phyloP scores from a whole-genome alignment of 108 stramenopile genomes.

The Cyclotella cryptica region DNA sequence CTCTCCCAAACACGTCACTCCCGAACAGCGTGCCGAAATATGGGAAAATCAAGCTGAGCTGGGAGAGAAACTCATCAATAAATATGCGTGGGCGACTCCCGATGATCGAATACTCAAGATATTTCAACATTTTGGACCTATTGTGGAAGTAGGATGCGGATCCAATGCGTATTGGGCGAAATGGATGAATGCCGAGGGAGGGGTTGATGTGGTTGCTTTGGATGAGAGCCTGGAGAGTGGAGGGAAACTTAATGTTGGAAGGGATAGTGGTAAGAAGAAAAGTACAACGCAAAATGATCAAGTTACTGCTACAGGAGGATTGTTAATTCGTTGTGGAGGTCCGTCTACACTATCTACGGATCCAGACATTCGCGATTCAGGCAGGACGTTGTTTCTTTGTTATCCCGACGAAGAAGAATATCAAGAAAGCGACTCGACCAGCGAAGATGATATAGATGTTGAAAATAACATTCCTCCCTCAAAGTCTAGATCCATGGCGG shows the following conservation, averaged over 20 bases:
- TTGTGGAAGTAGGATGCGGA: conserved; percentile 90
- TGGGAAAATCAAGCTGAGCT: conserved; percentile 86
- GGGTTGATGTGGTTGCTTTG: conserved; percentile 79
- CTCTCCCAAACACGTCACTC: conserved; percentile 48
- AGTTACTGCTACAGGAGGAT: conserved; percentile 23
- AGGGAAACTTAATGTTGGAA: conserved; percentile 54
- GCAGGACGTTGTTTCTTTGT: conserved; percentile 81
- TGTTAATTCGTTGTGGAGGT: conserved; percentile 65
- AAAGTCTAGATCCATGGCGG: conserved; percentile 60
- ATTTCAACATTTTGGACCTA: conserved; percentile 67
- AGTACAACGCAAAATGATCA: conserved; percentile 5
- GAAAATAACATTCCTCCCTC: conserved; percentile 10
- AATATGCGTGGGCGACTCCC: conserved; percentile 87
- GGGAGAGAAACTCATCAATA: conserved; percentile 79
- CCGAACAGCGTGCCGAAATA: conserved; percentile 72
- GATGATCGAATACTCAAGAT: conserved; percentile 61
- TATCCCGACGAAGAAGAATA: conserved; percentile 87
- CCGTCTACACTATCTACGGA: conserved; percentile 64
- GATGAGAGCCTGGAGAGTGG: conserved; percentile 66
- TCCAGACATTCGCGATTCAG: conserved; percentile 47
- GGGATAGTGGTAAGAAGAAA: conserved; percentile 5
- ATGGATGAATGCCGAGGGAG: conserved; percentile 57
- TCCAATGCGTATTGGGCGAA: conserved; percentile 87
- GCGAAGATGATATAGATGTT: conserved; percentile 36
- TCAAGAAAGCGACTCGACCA: conserved; percentile 31